These are phyloP conservation scores for Kokia cookei DNA, from an alignment of 441 rosid genomes.

Conservation along the genomic window DNA sequence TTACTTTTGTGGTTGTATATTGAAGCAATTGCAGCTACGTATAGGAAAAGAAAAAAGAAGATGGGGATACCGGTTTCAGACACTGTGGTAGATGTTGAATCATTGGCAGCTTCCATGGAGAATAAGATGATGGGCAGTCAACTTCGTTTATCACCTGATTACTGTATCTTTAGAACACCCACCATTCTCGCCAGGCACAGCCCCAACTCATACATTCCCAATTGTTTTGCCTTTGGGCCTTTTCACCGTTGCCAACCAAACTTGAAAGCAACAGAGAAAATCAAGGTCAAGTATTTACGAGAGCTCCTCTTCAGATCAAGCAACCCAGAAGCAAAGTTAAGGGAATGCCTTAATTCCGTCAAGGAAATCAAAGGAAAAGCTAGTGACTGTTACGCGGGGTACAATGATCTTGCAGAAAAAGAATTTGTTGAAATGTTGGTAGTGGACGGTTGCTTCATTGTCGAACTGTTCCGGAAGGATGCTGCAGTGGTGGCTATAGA, in stretches of 20 bases:
- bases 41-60: neutral
- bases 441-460: neutral
- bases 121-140: neutral
- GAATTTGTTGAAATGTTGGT: neutral
- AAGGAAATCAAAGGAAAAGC: neutral
- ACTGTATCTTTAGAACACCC: conserved; percentile 28
- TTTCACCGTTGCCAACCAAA: conserved; percentile 2
- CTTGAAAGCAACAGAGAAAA: conserved; percentile 7
- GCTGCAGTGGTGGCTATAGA: neutral
- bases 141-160: neutral
- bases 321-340: neutral
- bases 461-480: neutral
- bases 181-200: conserved; percentile 18
- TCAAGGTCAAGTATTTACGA: conserved; percentile 19
- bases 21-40: neutral
- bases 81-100: neutral
- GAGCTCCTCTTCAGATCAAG: conserved; percentile 9
- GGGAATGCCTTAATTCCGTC: neutral
- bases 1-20: neutral
- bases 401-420: neutral
- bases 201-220: conserved; percentile 17
- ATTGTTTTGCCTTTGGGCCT: conserved; percentile 28
- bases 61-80: neutral
- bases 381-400: neutral
- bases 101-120: conserved; percentile 8